Evolutionary conservation across 2,329 filamentous ascomycete genomes (phyloP).

Genomic region (Botrytis fabae): DNA sequence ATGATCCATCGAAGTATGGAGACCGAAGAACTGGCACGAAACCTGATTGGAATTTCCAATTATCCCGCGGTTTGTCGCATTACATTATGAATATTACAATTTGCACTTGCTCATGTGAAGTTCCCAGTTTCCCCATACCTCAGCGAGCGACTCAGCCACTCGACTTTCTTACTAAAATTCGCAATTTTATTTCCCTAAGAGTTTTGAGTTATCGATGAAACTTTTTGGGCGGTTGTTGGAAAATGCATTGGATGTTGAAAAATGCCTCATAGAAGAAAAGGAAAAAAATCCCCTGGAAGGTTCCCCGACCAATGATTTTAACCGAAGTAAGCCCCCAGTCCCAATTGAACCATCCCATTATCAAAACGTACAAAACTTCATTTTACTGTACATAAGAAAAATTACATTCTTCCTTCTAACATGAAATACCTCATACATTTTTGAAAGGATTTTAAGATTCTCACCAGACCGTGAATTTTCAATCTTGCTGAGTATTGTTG

Average conservation of each 20-base stretch:
- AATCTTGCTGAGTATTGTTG: background rate
- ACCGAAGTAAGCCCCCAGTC: background rate
- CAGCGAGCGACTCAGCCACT: background rate
- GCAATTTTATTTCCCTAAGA: background rate
- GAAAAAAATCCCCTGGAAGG: background rate
- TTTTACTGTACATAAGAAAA: background rate
- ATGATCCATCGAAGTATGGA: background rate
- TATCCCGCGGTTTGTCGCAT: background rate
- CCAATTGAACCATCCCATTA: background rate
- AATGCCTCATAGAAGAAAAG: slow-evolving; percentile 9
- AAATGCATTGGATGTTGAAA: background rate
- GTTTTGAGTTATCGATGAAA: background rate
- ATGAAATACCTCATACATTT: slow-evolving; percentile 7
- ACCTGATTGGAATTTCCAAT: background rate
- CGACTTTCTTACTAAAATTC: background rate
- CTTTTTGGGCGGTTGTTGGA: background rate
- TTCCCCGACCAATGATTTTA: slow-evolving; percentile 7
- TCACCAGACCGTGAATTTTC: background rate
- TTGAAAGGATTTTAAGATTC: too few relatives aligned
- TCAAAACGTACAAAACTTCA: background rate
- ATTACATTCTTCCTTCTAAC: too few relatives aligned
- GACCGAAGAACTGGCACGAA: background rate
- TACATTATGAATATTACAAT: background rate
- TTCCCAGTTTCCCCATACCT: background rate
- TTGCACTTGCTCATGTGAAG: background rate